Evolutionary conservation across 768 basidiomycete genomes (phyloP).

Genomic region (Cystobasidium ongulense): DNA sequence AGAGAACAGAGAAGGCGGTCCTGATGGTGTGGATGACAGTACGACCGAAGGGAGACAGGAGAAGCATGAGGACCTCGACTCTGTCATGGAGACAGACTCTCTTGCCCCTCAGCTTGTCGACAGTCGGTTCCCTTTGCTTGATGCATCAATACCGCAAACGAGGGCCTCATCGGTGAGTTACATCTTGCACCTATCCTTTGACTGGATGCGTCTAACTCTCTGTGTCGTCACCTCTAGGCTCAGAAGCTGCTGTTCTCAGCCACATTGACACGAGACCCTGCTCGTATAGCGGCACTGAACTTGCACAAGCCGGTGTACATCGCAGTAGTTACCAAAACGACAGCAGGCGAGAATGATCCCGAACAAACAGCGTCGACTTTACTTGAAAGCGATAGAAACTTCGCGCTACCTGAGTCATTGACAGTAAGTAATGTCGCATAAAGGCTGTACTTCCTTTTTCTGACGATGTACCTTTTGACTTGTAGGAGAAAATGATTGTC

Average conservation of each 20-base stretch:
- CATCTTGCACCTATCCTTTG: not conserved
- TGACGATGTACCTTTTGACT: not conserved
- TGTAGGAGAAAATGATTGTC: conserved; percentile 77
- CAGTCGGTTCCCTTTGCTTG: conserved; percentile 2
- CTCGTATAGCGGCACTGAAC: conserved; percentile 75
- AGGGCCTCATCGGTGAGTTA: conserved; percentile 26
- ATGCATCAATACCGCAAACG: conserved; percentile 50
- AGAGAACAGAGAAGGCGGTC: conserved; percentile 45
- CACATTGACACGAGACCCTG: conserved; percentile 85
- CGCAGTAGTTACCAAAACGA: conserved; percentile 57
- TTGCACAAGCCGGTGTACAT: conserved; percentile 77
- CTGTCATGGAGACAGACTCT: conserved; percentile 56
- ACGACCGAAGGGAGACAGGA: not conserved
- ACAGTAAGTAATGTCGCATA: conserved; percentile 51
- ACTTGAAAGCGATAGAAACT: conserved; percentile 44
- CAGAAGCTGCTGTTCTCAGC: conserved; percentile 96
- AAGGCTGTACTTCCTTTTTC: not conserved
- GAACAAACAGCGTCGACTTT: conserved; percentile 50
- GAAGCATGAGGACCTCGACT: conserved; percentile 24
- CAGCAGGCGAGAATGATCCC: conserved; percentile 39
- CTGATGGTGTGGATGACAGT: not conserved
- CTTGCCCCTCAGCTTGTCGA: conserved; percentile 12
- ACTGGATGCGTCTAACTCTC: not conserved
- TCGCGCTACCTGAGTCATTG: conserved; percentile 66
- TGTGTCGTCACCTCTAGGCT: conserved; percentile 49